Evolutionary conservation across 2,329 filamentous ascomycete genomes (phyloP).

Genomic region (Scedosporium apiospermum): DNA sequence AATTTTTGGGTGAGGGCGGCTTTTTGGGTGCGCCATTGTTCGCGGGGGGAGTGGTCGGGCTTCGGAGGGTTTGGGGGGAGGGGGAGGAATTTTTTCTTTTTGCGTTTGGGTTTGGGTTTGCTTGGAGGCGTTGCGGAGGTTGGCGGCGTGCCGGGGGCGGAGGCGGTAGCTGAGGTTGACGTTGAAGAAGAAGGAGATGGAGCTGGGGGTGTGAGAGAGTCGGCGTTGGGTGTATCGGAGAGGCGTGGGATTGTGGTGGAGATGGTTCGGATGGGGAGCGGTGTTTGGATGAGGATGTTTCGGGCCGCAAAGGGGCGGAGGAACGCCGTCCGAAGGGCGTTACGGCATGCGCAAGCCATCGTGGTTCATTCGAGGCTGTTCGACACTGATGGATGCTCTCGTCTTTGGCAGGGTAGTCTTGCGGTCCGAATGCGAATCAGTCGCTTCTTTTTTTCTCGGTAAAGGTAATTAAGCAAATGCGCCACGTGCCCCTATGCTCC

Average conservation of each 20-base stretch:
- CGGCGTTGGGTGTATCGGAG: background rate
- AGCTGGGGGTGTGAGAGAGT: background rate
- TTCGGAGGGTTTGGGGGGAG: too few relatives aligned
- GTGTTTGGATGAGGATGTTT: background rate
- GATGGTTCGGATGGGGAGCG: background rate
- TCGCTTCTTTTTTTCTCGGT: too few relatives aligned
- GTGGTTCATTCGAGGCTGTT: background rate
- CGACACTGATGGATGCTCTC: background rate
- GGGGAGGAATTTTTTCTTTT: background rate
- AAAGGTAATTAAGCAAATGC: too few relatives aligned
- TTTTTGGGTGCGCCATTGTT: slow-evolving; percentile 68
- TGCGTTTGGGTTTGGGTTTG: background rate
- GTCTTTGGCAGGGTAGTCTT: too few relatives aligned
- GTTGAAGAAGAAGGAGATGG: background rate
- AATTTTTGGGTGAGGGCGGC: slow-evolving; percentile 68
- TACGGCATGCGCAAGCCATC: slow-evolving; percentile 3
- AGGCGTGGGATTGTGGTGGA: background rate
- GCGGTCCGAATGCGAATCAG: too few relatives aligned
- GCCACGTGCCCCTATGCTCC: too few relatives aligned
- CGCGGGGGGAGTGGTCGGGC: background rate
- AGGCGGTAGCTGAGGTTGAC: background rate
- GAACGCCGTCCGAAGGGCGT: background rate
- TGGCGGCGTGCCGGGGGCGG: background rate
- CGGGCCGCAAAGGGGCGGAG: background rate
- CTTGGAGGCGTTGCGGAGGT: background rate